These are phyloP conservation scores for Lichenothelia convexa DNA, from an alignment of 495 filamentous ascomycete species.

Conservation along the genomic window DNA sequence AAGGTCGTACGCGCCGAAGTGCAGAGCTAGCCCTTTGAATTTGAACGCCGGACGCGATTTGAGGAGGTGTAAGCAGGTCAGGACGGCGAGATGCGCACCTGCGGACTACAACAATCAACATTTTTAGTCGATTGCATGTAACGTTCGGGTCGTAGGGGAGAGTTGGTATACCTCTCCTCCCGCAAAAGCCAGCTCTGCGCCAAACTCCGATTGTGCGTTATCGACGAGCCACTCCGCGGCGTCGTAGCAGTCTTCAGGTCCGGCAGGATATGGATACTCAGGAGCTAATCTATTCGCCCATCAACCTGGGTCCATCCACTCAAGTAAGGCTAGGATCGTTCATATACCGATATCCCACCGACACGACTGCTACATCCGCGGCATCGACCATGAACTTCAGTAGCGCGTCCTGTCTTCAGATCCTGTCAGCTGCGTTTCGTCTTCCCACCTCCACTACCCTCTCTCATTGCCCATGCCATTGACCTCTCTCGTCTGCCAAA, in stretches of 20 bases:
- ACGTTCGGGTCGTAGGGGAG: not conserved
- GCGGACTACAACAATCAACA: conserved; percentile 24
- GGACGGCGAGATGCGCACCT: conserved; percentile 28
- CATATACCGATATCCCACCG: conserved; percentile 41
- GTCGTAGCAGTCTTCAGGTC: conserved; percentile 34
- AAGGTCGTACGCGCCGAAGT: conserved; percentile 30
- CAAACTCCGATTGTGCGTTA: conserved; percentile 24
- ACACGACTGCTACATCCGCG: conserved; percentile 26
- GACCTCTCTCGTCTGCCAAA: not conserved
- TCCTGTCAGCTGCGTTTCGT: conserved; percentile 3
- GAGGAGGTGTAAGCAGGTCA: conserved; percentile 28
- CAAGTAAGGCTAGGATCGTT: too few species aligned
- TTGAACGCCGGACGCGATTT: conserved; percentile 19
- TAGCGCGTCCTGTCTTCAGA: conserved; percentile 20
- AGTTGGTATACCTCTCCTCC: conserved; percentile 17
- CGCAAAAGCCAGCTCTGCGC: conserved; percentile 23
- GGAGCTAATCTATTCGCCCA: too few species aligned
- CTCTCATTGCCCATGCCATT: not conserved
- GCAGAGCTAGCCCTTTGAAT: conserved; percentile 26
- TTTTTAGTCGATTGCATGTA: too few species aligned
- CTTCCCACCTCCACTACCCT: conserved; percentile 4
- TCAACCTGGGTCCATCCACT: too few species aligned
- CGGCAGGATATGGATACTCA: conserved; percentile 35
- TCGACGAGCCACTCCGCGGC: conserved; percentile 33
- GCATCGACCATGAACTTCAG: conserved; percentile 26